These are phyloP conservation scores for Cystoisospora suis DNA, from an alignment of 169 alveolate species.

Conservation along the genomic window DNA sequence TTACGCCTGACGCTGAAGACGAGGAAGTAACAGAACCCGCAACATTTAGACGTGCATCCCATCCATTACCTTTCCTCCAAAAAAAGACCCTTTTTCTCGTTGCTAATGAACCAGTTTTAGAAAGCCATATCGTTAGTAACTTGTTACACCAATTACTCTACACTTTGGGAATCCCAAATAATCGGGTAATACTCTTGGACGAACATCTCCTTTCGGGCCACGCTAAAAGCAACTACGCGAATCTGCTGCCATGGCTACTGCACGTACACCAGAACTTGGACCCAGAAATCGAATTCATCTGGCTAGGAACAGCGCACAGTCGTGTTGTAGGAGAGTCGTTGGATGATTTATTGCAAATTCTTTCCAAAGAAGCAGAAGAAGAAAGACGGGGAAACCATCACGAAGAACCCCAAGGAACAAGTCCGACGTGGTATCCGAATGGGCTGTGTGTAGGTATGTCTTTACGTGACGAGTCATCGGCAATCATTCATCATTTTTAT, in stretches of 20 bases:
- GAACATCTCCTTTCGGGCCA: conserved; percentile 32
- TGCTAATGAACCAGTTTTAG: conserved; percentile 50
- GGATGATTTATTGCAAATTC: not conserved
- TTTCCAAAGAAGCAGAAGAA: not conserved
- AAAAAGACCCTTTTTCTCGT: conserved; percentile 23
- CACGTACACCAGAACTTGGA: conserved; percentile 5
- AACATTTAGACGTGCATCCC: not conserved
- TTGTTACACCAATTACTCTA: conserved; percentile 45
- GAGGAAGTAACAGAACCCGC: conserved; percentile 6
- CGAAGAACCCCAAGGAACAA: not conserved
- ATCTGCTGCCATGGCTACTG: not conserved
- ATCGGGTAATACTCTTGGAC: conserved; percentile 16
- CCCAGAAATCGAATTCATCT: not conserved
- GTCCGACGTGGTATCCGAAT: not conserved
- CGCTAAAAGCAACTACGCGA: conserved; percentile 1
- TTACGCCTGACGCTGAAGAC: not conserved
- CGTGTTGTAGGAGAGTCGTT: not conserved
- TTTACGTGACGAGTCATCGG: not conserved
- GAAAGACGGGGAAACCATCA: too few species aligned
- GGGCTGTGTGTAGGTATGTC: conserved; percentile 34
- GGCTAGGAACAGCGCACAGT: conserved; percentile 42
- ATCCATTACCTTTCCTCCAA: conserved; percentile 16
- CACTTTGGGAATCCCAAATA: conserved; percentile 7
- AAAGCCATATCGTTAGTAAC: conserved; percentile 47
- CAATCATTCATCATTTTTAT: conserved; percentile 43